phyloP scores from a whole-genome alignment of 805 yeast genomes.

The Diddensiella caesifluorescens region DNA sequence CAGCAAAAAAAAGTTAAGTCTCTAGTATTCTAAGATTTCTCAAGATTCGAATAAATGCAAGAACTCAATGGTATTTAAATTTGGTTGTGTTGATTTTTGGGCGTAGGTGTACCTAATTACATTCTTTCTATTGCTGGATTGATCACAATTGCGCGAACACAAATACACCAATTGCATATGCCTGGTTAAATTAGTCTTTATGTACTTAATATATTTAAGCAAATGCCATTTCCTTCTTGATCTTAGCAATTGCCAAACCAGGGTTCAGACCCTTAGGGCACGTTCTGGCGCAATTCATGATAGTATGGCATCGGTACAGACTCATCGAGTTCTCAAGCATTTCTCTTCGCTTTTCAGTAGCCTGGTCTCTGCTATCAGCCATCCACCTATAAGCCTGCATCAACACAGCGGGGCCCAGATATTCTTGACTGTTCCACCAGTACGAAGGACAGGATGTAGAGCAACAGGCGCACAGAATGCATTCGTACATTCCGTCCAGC shows the following conservation, averaged over 20 bases:
- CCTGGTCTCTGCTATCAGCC: conserved; percentile 94
- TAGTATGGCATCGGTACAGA: conserved; percentile 96
- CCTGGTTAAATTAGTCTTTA: too few species aligned
- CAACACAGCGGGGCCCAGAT: conserved; percentile 96
- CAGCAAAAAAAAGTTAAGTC: too few species aligned
- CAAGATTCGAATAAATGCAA: too few species aligned
- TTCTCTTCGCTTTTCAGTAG: conserved; percentile 70
- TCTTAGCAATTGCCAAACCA: conserved; percentile 94
- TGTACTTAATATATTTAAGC: conserved; percentile 26
- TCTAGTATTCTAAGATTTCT: too few species aligned
- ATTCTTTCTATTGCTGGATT: neutral
- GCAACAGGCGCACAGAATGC: conserved; percentile 98
- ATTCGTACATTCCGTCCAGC: conserved; percentile 94
- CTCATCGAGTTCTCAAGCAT: conserved; percentile 97
- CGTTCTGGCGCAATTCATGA: conserved; percentile 96
- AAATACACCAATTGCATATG: neutral
- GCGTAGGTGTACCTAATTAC: neutral
- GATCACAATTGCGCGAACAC: neutral
- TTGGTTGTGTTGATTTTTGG: too few species aligned
- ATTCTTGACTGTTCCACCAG: conserved; percentile 99
- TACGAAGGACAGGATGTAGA: conserved; percentile 98
- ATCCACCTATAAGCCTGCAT: conserved; percentile 99
- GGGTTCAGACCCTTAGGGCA: conserved; percentile 99
- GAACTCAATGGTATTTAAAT: too few species aligned
- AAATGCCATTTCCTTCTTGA: conserved; percentile 87